Conservation (phyloP, 495 filamentous ascomycete genomes). For the Aspergillus nanangensis region DNA sequence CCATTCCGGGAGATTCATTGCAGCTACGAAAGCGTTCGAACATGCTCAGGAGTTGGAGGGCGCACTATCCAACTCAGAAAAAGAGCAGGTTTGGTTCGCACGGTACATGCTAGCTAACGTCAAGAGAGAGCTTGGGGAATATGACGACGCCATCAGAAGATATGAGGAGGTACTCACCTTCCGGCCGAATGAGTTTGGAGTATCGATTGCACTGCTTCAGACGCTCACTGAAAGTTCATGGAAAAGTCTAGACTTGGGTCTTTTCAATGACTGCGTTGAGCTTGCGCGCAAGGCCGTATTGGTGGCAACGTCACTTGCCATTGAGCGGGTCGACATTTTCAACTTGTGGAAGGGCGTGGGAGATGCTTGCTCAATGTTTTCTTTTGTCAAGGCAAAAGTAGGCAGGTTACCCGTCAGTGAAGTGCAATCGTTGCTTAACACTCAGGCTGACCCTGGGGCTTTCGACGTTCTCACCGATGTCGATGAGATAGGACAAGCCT, state of each 20-base stretch:
- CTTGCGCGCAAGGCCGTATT: conserved; percentile 57
- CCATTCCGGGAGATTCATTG: conserved; percentile 85
- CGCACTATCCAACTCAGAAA: conserved; percentile 31
- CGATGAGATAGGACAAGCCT: conserved; percentile 59
- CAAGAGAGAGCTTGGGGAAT: conserved; percentile 83
- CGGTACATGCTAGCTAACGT: conserved; percentile 97
- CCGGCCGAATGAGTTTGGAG: conserved; percentile 74
- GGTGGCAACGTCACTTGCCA: conserved; percentile 47
- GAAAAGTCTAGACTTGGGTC: conserved; percentile 70
- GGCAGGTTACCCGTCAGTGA: conserved; percentile 51
- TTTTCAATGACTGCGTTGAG: conserved; percentile 74
- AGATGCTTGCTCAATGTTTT: conserved; percentile 83
- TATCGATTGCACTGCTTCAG: conserved; percentile 80
- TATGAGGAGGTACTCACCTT: conserved; percentile 66
- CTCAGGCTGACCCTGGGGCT: conserved; percentile 44
- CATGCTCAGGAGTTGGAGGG: conserved; percentile 67
- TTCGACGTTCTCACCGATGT: conserved; percentile 64
- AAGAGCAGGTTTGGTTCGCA: conserved; percentile 81
- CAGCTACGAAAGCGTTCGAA: conserved; percentile 85
- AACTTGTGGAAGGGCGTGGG: conserved; percentile 92
- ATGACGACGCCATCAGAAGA: conserved; percentile 70
- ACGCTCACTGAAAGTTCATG: conserved; percentile 77
- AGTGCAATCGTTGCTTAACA: conserved; percentile 51
- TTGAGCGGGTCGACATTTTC: conserved; percentile 62
- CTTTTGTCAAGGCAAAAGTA: conserved; percentile 63